Evolutionary conservation across 306 rosid genomes (phyloP), one percentile per base, ranked within the genome.

Genomic region (Carpinus viminea): DNA sequence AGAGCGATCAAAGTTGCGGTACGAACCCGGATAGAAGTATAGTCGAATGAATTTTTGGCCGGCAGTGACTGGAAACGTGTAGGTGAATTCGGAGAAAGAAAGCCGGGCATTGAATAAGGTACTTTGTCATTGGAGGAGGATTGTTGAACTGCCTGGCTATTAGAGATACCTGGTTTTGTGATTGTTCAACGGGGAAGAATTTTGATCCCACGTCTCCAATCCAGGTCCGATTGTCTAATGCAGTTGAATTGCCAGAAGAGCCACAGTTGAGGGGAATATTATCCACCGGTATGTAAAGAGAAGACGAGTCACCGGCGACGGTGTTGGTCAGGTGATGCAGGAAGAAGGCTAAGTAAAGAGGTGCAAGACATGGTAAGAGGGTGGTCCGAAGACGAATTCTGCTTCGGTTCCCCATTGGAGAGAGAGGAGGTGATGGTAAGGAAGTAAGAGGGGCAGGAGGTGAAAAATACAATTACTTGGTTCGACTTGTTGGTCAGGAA

Each of bases 111-210:
- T 57, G 64, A 0, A 10, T 57, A 57, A 5, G 31, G 64, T 24
- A 57, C 64, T 0, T 1, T 13, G 12, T 0, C 2, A 5, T 0
- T 16, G 0, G 4, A 0, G 36, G 34, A 34, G 3, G 64, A 20
- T 57, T 21, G 36, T 9, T 10, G 16, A 0, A 10, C 34, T 0
- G 31, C 28, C 15, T 7, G 16, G 28, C 11, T 5, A 0, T 26
- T 20, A 26, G 10, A 8, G 64, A 52, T 15, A n/a, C n/a, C 7
- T 4, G 11, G 12, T 57, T 10, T 9, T 57, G 64, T 24, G 64
- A 47, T 1, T 47, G 36, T 18, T 56, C 62, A 18, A 56, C 11
- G 1, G 62, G 62, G 26, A 28, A 20, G 4, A 18, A 56, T 7
- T 4, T 3, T 57, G 64, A 21, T 10, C 9, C 10, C 4, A 57